Conservation (phyloP, 148 eudicot species). For the Drosera capensis region DNA sequence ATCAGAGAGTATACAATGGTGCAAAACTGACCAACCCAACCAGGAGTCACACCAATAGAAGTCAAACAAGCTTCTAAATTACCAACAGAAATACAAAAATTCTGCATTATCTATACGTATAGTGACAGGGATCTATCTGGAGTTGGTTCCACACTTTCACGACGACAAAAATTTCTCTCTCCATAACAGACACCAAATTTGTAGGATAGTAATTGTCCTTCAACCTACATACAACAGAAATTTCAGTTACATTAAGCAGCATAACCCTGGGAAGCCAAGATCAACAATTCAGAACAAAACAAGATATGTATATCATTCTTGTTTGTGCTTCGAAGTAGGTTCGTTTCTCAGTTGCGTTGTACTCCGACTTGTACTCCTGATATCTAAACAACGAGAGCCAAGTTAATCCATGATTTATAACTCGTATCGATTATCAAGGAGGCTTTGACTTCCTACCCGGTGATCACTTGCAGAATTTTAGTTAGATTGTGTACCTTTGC, state of each 20-base stretch:
- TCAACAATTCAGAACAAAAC: background rate
- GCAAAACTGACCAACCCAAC: too few relatives aligned
- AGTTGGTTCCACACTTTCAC: too few relatives aligned
- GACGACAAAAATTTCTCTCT: conserved; percentile 52
- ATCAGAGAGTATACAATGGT: too few relatives aligned
- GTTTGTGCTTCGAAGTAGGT: conserved; percentile 87
- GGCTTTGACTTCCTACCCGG: too few relatives aligned
- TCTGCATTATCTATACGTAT: background rate
- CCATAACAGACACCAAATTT: conserved; percentile 65
- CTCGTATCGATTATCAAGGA: too few relatives aligned
- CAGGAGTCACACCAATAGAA: too few relatives aligned
- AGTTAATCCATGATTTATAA: background rate
- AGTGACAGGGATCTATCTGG: background rate
- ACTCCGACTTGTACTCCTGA: conserved; percentile 92
- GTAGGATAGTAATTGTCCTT: conserved; percentile 96
- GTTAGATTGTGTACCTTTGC: background rate
- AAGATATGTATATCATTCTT: conserved; percentile 57
- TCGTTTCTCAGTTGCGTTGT: conserved; percentile 77
- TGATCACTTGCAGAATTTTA: background rate
- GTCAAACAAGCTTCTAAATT: too few relatives aligned
- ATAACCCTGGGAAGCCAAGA: background rate
- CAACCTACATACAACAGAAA: conserved; percentile 41
- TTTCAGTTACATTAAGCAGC: conserved; percentile 3
- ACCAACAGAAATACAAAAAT: background rate
- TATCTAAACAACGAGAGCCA: conserved; percentile 33